phyloP scores from a whole-genome alignment of 345 rosid species.

The Clarkia xantiana region DNA sequence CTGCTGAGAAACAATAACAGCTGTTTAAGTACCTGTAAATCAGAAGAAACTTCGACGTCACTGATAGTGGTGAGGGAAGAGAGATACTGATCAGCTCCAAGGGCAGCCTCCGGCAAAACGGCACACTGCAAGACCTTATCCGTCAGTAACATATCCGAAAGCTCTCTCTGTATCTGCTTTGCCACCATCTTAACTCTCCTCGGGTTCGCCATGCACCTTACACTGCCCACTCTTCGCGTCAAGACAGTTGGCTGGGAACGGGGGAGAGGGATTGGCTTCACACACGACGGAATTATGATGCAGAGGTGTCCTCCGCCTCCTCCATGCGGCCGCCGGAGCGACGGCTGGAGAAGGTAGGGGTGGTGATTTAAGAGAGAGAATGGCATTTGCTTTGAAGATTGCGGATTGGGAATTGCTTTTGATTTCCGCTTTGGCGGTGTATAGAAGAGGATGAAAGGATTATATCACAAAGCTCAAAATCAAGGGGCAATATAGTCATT shows the following conservation, averaged over 20 bases:
- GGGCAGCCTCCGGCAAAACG: constrained; percentile 66
- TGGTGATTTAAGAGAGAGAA: too few species aligned
- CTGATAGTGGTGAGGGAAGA: constrained; percentile 84
- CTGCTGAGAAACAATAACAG: too few species aligned
- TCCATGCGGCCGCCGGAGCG: not conserved
- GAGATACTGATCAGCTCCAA: constrained; percentile 75
- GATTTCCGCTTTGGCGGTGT: too few species aligned
- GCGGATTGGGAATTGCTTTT: too few species aligned
- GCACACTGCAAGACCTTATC: constrained; percentile 78
- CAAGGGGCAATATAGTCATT: too few species aligned
- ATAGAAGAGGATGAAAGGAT: too few species aligned
- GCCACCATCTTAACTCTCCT: constrained; percentile 89
- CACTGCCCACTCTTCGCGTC: constrained; percentile 8
- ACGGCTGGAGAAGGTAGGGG: too few species aligned
- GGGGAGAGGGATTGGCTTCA: constrained; percentile 12
- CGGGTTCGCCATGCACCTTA: constrained; percentile 81
- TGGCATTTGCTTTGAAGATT: too few species aligned
- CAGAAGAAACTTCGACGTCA: constrained; percentile 69
- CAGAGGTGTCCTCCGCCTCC: not conserved
- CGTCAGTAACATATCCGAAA: constrained; percentile 78
- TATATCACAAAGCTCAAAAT: too few species aligned
- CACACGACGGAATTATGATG: too few species aligned
- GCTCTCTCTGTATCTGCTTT: constrained; percentile 73
- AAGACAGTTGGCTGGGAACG: constrained; percentile 8
- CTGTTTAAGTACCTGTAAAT: constrained; percentile 46